Evolutionary conservation across 2,329 filamentous ascomycete species (phyloP).

Genomic region (Colletotrichum godetiae): DNA sequence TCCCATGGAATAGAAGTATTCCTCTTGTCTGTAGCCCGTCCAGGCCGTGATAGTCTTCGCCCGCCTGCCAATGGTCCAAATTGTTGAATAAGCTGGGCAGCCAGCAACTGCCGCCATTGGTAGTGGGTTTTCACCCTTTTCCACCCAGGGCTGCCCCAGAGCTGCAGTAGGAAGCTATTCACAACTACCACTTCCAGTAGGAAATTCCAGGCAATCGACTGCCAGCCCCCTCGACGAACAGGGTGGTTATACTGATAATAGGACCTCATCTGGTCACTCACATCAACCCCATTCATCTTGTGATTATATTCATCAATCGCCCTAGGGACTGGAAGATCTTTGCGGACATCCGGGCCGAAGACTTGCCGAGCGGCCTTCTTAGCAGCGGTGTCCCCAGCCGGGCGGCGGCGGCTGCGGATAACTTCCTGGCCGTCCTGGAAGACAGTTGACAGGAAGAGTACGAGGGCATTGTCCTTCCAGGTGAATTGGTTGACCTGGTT

Average conservation of each 20-base stretch:
- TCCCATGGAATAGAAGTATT: background rate
- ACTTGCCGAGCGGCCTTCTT: background rate
- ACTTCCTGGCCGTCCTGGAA: too few species aligned
- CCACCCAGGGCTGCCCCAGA: background rate
- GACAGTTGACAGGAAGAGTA: too few species aligned
- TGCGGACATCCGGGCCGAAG: background rate
- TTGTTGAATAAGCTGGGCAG: background rate
- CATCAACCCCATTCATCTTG: background rate
- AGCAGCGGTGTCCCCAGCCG: background rate
- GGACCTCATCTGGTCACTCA: background rate
- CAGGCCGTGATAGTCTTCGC: background rate
- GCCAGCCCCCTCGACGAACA: background rate
- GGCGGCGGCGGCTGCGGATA: background rate
- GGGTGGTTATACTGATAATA: background rate
- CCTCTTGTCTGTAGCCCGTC: background rate
- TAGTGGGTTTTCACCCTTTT: background rate
- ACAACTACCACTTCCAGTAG: constrained; percentile 3
- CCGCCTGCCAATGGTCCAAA: background rate
- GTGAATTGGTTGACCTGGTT: too few species aligned
- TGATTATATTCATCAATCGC: background rate
- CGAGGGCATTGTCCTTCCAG: too few species aligned
- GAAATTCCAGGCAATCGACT: background rate
- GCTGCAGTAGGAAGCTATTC: background rate
- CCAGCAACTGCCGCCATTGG: background rate
- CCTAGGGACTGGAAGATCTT: background rate